These are phyloP conservation scores for Acer yangbiense DNA, from an alignment of 345 rosid genomes.

Conservation along the genomic window DNA sequence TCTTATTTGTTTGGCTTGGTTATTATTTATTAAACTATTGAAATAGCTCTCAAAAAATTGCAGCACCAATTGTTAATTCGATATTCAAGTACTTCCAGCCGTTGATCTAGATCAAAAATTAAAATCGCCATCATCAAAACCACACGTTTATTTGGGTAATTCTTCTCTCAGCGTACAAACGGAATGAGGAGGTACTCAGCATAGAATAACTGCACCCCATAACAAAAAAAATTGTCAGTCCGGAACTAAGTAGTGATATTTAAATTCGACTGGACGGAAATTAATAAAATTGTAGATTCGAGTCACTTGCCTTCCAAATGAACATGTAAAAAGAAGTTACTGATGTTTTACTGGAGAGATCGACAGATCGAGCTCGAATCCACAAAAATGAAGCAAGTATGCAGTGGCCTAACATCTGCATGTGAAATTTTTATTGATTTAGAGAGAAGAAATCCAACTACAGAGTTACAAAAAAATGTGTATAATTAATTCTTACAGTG, in stretches of 20 bases:
- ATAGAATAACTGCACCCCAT: slow-evolving; percentile 30
- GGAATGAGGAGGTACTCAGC: slow-evolving; percentile 37
- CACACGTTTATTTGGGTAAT: neutral
- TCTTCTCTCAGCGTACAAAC: slow-evolving; percentile 29
- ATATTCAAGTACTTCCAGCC: no score
- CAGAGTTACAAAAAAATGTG: no score
- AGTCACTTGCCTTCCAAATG: slow-evolving; percentile 41
- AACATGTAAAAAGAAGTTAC: slow-evolving; percentile 36
- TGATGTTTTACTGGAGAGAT: slow-evolving; percentile 26
- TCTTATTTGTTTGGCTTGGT: no score
- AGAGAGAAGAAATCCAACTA: neutral
- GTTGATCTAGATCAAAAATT: no score
- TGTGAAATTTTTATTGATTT: neutral
- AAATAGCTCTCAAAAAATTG: no score
- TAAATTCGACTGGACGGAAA: no score
- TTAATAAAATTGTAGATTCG: no score
- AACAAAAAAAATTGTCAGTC: neutral
- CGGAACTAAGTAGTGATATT: no score
- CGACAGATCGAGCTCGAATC: slow-evolving; percentile 28
- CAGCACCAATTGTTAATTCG: no score
- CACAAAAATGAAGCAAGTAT: slow-evolving; percentile 27
- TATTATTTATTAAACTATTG: no score
- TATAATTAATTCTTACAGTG: slow-evolving; percentile 16
- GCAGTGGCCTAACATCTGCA: slow-evolving; percentile 32
- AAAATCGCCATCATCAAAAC: no score